Base-by-base conservation (phyloP, 192 early-diverging fungal species). In the Funneliformis geosporum region DNA sequence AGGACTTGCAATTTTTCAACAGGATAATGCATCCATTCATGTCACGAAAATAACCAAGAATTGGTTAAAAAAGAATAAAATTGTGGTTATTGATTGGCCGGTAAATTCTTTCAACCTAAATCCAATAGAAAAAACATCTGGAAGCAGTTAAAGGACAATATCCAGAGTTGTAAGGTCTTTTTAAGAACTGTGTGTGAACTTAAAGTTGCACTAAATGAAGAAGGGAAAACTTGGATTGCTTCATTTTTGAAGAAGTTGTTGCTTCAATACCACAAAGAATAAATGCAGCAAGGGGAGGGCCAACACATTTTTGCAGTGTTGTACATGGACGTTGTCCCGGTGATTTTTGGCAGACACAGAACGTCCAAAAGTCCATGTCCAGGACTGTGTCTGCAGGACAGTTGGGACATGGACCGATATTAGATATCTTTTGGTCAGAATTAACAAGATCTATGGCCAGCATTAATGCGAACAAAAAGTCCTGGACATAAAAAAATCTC, bases 61-160 rank as follows among this genome's bases (percentile, higher is more conserved):
- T 50, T 62, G 25, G 43, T 70, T 79, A 23, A 64, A 40, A 38
- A 47, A 69, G 8, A 60, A 65, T 9, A 75, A 79, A 11, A 33
- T 79, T 25, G 60, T 47, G 40, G 33, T 70, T 33, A 50, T 82
- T 18, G 50, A 73, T 8, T 82, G 81, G 81, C 73, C 73, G 44
- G 71, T 50, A 11, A 71, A 79, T n/a, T 79, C 76, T 14, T 64
- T 64, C 4, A 76, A 78, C 62, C 72, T 79, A 55, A 79, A 82
- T 65, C 61, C 42, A n/a, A 79, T 79, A 59, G n/a, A n/a, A 73
- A 82, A 11, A 72, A 82, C 50, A 21, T 75, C 11, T 79, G 81
- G 66, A 66, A 65, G 12, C 38, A 40, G 23, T 33, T 11, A 78
- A 18, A 55, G 68, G 42, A 70, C 18, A 70, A 70, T 8, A 62